These are phyloP conservation scores for Pochonia chlamydosporia DNA, from an alignment of 2,329 filamentous ascomycete genomes.

Conservation along the genomic window DNA sequence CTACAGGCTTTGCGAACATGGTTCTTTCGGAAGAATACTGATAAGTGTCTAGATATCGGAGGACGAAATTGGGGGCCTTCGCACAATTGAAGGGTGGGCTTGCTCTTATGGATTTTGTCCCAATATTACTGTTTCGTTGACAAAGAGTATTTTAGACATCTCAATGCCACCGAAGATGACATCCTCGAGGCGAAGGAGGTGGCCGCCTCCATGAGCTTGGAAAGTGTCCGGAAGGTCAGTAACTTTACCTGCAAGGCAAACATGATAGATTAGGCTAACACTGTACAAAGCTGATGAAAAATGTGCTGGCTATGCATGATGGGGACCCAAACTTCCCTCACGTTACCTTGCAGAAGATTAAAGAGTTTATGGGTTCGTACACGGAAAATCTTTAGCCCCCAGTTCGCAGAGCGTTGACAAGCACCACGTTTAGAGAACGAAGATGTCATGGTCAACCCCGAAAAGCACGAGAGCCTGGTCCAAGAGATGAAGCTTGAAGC, in stretches of 20 bases:
- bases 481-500: constrained; percentile 48
- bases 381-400: too few relatives aligned
- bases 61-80: background rate
- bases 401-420: too few relatives aligned
- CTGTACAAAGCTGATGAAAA: constrained; percentile 24
- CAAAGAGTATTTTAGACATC: constrained; percentile 8
- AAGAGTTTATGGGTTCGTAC: constrained; percentile 27
- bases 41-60: background rate
- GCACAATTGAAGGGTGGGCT: constrained; percentile 3
- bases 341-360: constrained; percentile 26
- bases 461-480: constrained; percentile 34
- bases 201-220: constrained; percentile 27
- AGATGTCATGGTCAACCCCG: constrained; percentile 27
- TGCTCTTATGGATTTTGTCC: too few relatives aligned
- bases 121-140: too few relatives aligned
- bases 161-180: constrained; percentile 36
- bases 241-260: background rate
- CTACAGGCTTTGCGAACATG: background rate
- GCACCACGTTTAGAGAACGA: constrained; percentile 17
- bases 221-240: constrained; percentile 25
- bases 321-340: constrained; percentile 33
- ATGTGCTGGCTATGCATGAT: constrained; percentile 27
- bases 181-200: constrained; percentile 36
- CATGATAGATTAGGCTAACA: background rate
- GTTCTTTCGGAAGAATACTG: background rate